These are phyloP conservation scores for Agrocybe praecox DNA, from an alignment of 768 basidiomycete species.

Conservation along the genomic window DNA sequence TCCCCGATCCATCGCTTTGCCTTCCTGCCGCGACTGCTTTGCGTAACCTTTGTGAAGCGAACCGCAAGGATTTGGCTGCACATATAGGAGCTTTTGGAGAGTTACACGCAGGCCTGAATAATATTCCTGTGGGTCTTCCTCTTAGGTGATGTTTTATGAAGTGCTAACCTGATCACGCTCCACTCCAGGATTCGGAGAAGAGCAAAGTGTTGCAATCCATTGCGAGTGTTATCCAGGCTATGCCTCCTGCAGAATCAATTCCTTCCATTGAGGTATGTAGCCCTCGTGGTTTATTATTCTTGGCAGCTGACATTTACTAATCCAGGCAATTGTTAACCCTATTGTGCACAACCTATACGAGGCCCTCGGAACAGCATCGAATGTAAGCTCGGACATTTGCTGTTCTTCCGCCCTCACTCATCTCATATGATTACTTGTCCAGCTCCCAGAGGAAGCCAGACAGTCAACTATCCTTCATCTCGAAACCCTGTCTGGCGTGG, in stretches of 20 bases:
- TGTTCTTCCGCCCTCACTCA: background rate
- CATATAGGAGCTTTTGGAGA: slow-evolving; percentile 87
- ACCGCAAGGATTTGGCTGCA: slow-evolving; percentile 78
- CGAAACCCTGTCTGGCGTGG: slow-evolving; percentile 81
- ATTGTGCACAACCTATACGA: slow-evolving; percentile 71
- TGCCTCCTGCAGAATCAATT: slow-evolving; percentile 79
- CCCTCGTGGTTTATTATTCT: background rate
- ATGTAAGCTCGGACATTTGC: slow-evolving; percentile 38
- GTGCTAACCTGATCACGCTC: background rate
- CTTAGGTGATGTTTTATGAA: background rate
- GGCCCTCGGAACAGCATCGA: slow-evolving; percentile 54
- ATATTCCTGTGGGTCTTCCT: slow-evolving; percentile 62
- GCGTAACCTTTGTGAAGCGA: slow-evolving; percentile 87
- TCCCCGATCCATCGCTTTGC: slow-evolving; percentile 66
- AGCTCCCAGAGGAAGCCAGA: slow-evolving; percentile 79
- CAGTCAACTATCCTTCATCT: slow-evolving; percentile 68
- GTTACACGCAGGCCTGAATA: slow-evolving; percentile 74
- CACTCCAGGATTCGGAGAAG: slow-evolving; percentile 74
- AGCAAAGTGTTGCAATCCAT: slow-evolving; percentile 92
- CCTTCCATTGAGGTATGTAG: slow-evolving; percentile 67
- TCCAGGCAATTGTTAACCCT: slow-evolving; percentile 73
- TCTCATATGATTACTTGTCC: background rate
- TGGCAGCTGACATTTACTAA: background rate
- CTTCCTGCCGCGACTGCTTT: slow-evolving; percentile 80
- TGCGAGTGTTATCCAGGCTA: slow-evolving; percentile 89